Base-by-base conservation (phyloP, 2,329 filamentous ascomycete species). In the Cryphonectria naterciae region DNA sequence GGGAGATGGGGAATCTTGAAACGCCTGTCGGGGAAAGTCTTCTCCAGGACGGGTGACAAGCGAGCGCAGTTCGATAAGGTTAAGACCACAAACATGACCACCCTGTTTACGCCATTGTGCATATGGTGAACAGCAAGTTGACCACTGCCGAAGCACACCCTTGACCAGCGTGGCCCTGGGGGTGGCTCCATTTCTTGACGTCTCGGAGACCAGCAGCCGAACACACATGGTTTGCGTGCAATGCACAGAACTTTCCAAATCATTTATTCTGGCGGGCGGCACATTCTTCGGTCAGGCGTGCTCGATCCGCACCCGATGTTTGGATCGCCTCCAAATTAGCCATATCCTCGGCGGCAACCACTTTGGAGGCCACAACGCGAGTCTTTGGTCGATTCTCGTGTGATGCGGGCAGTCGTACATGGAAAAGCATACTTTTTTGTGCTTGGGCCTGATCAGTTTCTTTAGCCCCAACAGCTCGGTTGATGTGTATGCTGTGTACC, bases 171-270 rank as follows among this genome's bases (percentile, higher is more conserved):
- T 54, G 49, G 39, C 41, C 46, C 41, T 52, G 39, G 61, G 46
- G 65, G 46, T 49, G 22, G 46, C 46, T 65, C 62, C 54, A 65
- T 56, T 54, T 56, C 25, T 28, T 4, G 11, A 56, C 60, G 61
- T 68, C 69, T 61, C 37, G 64, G 66, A 43, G 43, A 32, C 68
- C 60, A 56, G 58, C 52, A 52, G 64, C 70, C 70, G 70, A 72
- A 68, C 70, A 72, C 70, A 72, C 70, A 72, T 72, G 70, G 68
- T 58, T 32, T 68, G 65, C 69, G 46, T 28, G 39, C 46, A 64
- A 65, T 61, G 68, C 52, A 60, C 65, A 62, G 65, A 65, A 67
- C 28, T 19, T 32, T 60, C 60, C 65, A 70, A 72, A 72, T 68
- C 62, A 32, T 56, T 54, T 54, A 32, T 60, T 25, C n/a, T 62